A percentile compares a stretch with the other conserved stretches of the same genome.
phyloP scores from a whole-genome alignment of 345 rosid species.

The Citrus mangshanensis region DNA sequence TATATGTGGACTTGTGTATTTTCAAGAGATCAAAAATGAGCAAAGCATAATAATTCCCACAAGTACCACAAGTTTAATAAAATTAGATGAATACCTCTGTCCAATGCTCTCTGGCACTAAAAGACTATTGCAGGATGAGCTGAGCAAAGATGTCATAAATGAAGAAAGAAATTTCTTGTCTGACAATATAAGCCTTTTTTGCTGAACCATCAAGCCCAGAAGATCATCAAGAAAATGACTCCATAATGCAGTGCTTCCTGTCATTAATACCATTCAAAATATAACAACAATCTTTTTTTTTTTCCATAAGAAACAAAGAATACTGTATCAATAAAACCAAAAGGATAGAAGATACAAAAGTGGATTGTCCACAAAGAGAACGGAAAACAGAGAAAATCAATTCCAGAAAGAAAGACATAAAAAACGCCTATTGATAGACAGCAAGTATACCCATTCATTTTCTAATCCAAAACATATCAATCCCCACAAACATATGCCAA shows the following conservation, averaged over 20 bases:
- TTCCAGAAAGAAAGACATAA: neutral
- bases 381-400: neutral
- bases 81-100: slow-evolving; percentile 47
- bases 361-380: neutral
- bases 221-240: slow-evolving; percentile 64
- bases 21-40: neutral
- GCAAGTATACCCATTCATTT: neutral
- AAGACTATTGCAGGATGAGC: slow-evolving; percentile 49
- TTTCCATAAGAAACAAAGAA: neutral
- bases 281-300: neutral
- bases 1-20: neutral
- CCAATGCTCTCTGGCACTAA: slow-evolving; percentile 64
- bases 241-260: slow-evolving; percentile 74
- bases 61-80: neutral
- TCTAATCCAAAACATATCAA: neutral
- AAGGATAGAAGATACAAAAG: neutral
- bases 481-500: neutral
- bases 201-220: slow-evolving; percentile 72
- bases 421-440: neutral
- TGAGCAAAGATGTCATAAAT: slow-evolving; percentile 69
- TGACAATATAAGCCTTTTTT: slow-evolving; percentile 68
- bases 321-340: neutral
- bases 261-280: slow-evolving; percentile 21
- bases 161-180: slow-evolving; percentile 73
- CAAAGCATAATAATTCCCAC: neutral